Percentiles rank a stretch among this genome's conserved stretches.
These are phyloP conservation scores for Globisporangium emineosum DNA, from an alignment of 352 stramenopile genomes.

Conservation along the genomic window DNA sequence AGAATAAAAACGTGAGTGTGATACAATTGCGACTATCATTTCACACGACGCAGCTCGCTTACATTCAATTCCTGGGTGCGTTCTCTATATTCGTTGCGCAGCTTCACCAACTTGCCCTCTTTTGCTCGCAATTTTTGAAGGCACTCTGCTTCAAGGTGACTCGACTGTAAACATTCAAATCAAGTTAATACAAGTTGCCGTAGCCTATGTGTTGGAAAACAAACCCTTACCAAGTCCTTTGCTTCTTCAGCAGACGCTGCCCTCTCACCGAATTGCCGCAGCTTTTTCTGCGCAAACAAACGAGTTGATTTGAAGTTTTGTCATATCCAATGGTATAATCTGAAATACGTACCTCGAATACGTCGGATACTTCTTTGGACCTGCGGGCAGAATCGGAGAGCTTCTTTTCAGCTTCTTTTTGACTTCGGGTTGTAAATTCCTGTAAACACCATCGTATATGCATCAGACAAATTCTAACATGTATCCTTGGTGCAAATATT, in stretches of 20 bases:
- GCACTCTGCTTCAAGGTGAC: constrained; percentile 43
- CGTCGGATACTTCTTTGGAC: constrained; percentile 34
- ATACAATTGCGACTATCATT: background rate
- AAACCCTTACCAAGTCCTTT: constrained; percentile 42
- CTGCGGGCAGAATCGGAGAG: constrained; percentile 33
- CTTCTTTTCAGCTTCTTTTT: constrained; percentile 57
- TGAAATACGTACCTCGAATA: constrained; percentile 36
- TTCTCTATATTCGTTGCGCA: constrained; percentile 49
- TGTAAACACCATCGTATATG: constrained; percentile 8
- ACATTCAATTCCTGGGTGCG: constrained; percentile 55
- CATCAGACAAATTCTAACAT: background rate
- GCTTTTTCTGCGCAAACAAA: constrained; percentile 14
- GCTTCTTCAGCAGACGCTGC: constrained; percentile 52
- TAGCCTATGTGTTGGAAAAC: too few species aligned
- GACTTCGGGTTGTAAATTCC: constrained; percentile 39
- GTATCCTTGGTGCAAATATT: background rate
- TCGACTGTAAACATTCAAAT: constrained; percentile 23
- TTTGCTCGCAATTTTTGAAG: constrained; percentile 43
- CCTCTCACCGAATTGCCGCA: constrained; percentile 37
- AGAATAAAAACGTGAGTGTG: background rate
- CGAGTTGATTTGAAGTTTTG: background rate
- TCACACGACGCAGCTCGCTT: constrained; percentile 1
- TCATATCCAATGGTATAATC: background rate
- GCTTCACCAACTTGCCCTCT: constrained; percentile 46
- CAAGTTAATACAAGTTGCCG: too few species aligned